These are phyloP conservation scores for Alternaria postmessia DNA, from an alignment of 2,329 filamentous ascomycete species.

Conservation along the genomic window DNA sequence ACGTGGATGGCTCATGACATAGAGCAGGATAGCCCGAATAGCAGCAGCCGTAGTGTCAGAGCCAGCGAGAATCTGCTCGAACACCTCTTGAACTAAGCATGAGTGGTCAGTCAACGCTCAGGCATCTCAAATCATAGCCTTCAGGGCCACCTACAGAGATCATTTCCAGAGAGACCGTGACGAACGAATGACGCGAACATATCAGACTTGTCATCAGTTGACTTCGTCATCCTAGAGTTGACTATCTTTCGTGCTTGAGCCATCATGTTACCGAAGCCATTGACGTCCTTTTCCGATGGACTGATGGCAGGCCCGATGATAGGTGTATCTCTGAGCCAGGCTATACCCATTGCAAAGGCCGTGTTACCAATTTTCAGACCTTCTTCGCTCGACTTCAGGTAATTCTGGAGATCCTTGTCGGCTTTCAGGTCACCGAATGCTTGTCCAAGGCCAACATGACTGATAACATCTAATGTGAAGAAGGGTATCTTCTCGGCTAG, in stretches of 20 bases:
- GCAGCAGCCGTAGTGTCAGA: constrained; percentile 66
- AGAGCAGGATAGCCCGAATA: constrained; percentile 62
- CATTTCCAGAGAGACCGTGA: constrained; percentile 53
- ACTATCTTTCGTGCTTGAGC: constrained; percentile 39
- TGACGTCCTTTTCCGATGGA: constrained; percentile 48
- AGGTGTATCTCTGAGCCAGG: constrained; percentile 34
- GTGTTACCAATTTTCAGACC: constrained; percentile 41
- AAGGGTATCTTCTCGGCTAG: constrained; percentile 58
- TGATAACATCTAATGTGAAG: constrained; percentile 66
- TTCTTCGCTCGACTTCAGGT: constrained; percentile 56
- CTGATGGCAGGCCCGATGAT: constrained; percentile 40
- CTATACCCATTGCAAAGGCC: constrained; percentile 37
- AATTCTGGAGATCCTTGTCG: constrained; percentile 58
- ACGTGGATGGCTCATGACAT: constrained; percentile 60
- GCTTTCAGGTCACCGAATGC: constrained; percentile 61
- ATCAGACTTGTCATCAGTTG: constrained; percentile 55
- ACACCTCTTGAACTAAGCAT: constrained; percentile 51
- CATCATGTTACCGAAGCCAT: constrained; percentile 46
- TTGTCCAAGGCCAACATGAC: constrained; percentile 61
- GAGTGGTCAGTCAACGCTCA: not conserved
- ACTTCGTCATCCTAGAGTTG: constrained; percentile 56
- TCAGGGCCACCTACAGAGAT: constrained; percentile 37
- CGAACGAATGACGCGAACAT: constrained; percentile 64
- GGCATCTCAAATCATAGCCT: not conserved
- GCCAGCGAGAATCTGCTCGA: constrained; percentile 61